phyloP scores from a whole-genome alignment of 2,329 filamentous ascomycete genomes.

The Fusarium tuaranense region DNA sequence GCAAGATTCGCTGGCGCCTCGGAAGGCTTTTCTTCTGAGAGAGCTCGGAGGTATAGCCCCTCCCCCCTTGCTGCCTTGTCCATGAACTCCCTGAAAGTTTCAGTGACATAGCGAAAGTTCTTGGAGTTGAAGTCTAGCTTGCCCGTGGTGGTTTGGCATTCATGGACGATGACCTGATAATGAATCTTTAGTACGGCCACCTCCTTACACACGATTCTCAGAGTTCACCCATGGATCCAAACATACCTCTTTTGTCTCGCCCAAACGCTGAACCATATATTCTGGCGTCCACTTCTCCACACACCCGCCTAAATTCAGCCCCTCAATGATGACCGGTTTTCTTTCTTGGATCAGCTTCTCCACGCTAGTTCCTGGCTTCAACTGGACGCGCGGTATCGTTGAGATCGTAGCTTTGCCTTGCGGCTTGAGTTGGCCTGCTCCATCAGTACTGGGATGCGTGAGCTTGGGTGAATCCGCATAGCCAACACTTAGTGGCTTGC shows the following conservation, averaged over 20 bases:
- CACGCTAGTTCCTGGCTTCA: constrained; percentile 70
- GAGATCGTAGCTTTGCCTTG: constrained; percentile 36
- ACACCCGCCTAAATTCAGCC: constrained; percentile 75
- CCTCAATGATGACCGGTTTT: constrained; percentile 71
- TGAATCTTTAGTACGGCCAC: constrained; percentile 10
- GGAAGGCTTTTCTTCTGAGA: constrained; percentile 76
- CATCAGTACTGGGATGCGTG: constrained; percentile 24
- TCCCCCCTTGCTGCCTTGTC: constrained; percentile 68
- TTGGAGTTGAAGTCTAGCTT: constrained; percentile 86
- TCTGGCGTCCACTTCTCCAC: constrained; percentile 73
- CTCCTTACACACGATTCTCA: background rate
- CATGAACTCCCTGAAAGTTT: constrained; percentile 75
- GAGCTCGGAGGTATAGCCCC: constrained; percentile 80
- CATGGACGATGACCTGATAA: constrained; percentile 77
- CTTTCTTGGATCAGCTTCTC: constrained; percentile 66
- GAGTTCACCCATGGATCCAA: background rate
- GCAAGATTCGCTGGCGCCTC: constrained; percentile 76
- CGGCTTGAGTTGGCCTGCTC: background rate
- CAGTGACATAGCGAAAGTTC: constrained; percentile 82
- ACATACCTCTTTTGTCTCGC: constrained; percentile 69
- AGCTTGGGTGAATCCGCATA: constrained; percentile 47
- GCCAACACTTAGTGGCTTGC: constrained; percentile 14
- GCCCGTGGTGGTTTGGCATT: constrained; percentile 63
- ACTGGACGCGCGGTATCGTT: constrained; percentile 62
- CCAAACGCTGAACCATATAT: constrained; percentile 74